Evolutionary conservation across 2,329 filamentous ascomycete genomes (phyloP), one percentile per base, ranked within the genome.

Genomic region (Clonostachys rosea): DNA sequence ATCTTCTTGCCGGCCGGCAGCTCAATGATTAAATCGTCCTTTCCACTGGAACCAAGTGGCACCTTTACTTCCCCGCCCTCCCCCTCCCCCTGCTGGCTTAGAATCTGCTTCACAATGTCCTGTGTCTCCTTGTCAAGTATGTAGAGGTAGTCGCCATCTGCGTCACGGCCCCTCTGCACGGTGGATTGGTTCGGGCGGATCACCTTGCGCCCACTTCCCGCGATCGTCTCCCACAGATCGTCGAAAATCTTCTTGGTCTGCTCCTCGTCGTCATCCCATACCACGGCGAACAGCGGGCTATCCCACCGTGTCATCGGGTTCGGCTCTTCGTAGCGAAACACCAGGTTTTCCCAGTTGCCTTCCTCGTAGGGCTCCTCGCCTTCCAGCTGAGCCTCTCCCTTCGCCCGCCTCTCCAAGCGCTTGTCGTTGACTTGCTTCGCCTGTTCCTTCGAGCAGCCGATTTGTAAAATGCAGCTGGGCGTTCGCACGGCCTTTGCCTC

Each of bases 241-340:
- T 85, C 80, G 51, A 83, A 86, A 3, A 78, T 75, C 50, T 68
- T 64, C 34, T 56, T 64, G 10, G 75, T 62, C 57, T 83, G 82
- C n/a, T 76, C 77, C 48, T 76, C 75, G 47, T 78, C 78, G 61
- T 95, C 89, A 41, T 91, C 84, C 75, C 85, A 88, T 11, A 89
- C 76, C 1, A 94, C 75, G 5, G 86, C 86, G 66, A 92, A 94
- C 3, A 94, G 75, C 2, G 89, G 89, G 47, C 84, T 87, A 62
- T 95, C 89, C 89, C 89, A 95, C 40, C 88, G 73, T 3, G 79
- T 85, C 87, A 92, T 91, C 18, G 84, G 81, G 61, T 92, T 94
- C 13, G 89, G 89, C 66, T 95, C 89, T 65, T 95, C 89, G 61
- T 91, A 91, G 47, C 89, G 76, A 61, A 89, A 92, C 34, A 90